Evolutionary conservation across 139 green algal genomes (phyloP), one percentile per base, ranked within the genome.

Genomic region (Asterochloris sp.): DNA sequence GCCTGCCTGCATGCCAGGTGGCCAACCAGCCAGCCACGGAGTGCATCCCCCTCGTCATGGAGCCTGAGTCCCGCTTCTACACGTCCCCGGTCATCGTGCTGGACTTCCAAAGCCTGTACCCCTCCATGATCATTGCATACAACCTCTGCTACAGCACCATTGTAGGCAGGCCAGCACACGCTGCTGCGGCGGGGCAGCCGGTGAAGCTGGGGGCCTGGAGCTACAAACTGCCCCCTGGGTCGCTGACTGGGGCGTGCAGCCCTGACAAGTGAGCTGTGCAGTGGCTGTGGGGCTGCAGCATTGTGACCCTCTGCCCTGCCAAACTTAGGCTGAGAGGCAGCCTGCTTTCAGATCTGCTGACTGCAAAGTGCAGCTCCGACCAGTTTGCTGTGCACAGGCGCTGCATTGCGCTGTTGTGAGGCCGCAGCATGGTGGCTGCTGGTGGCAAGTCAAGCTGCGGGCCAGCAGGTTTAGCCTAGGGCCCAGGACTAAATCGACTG

Each of bases 51-150:
- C 91, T 99, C n/a, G 95, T 99, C 0, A 97, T 99, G 92, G 97
- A 99, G 90, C 97, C 97, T 6, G 88, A 97, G 87, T 93, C 82
- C 28, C 79, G 90, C 28, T 81, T 98, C 54, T 98, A 98, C 89
- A 85, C 82, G 17, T 87, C 89, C 82, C 96, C 96, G 8, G 85
- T 98, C 23, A 94, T 99, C 61, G 96, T 99, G 69, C 91, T 99
- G 79, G 97, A 99, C 88, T 99, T 99, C 86, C 96, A 99, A 90
- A 95, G 89, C 13, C 95, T 99, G 17, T 99, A 99, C 89, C 97
- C 97, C 38, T 97, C 92, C 64, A 91, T 96, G 76, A 89, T 99
- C 81, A 99, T 99, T 78, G 96, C 96, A 9, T 98, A 99, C 93
- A 99, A 99, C 89, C 91, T 99, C 16, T 99, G 96, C 93, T 99